Evolutionary conservation across 306 rosid species (phyloP), one percentile per base, ranked within the genome.

Genomic region (Rosa rugosa): DNA sequence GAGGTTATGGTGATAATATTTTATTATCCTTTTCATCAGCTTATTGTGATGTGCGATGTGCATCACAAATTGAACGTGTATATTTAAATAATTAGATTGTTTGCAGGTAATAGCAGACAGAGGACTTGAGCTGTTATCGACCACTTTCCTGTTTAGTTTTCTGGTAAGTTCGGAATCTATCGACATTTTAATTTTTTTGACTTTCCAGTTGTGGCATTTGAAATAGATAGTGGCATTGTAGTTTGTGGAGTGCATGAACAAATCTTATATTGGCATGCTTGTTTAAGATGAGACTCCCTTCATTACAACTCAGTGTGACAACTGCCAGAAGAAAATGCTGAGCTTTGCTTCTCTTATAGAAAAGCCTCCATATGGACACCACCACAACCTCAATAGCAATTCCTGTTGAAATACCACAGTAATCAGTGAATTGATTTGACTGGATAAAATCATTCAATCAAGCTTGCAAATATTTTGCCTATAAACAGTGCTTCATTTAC

Each of bases 101-200:
- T 77, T 81, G 75, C 85, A 89, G 88, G 88, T 83, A 16, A 84
- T 95, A 80, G 79, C 97, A 77, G 93, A 95, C 46, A 89, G 90
- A 87, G 99, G 99, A 73, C 88, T 90, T 75, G 96, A 91, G 87
- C 85, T 96, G 85, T 84, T 93, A 68, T 91, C 97, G 9, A 82
- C 97, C 69, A 96, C 97, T 63, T 89, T 91, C 77, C 79, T 85
- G 85, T 87, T 91, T 83, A 91, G 97, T 86, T 79, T 87, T 77
- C 85, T 91, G 85, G 99, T 95, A 91, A 71, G 93, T 83, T 81
- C 64, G 17, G 59, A 72, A 41, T 41, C 75, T 42, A 9, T 88
- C 42, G 64, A 20, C 41, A 56, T 80, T 5, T 31, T 31, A 2
- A 2, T 31, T 31, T 31, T 31, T 31, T 31, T 75, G 1, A 45